Base-by-base conservation (phyloP, 257 asterid species). In the Solanum okadae region DNA sequence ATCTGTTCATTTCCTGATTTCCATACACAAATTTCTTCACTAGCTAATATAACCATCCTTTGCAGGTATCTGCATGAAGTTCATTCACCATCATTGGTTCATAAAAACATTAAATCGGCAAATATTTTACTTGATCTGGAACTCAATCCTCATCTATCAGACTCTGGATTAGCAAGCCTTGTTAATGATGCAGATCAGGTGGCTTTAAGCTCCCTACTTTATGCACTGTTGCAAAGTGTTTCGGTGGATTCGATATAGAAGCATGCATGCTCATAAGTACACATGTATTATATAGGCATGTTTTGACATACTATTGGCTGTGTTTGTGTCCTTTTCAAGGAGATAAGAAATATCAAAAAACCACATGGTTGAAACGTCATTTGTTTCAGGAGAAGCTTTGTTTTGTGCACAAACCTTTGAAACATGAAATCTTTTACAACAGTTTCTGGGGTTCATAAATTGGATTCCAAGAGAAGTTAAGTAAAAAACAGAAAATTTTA, bases 91-190 rank as follows among this genome's bases (percentile, higher is more conserved):
- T 96, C 98, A 4, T 93, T 93, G 86, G 90, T 96, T 91, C 99
- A 97, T 86, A 95, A 94, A 87, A 95, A 95, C 89, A 92, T 97
- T 90, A 97, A 95, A 90, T 95, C 99, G 2, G 95, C 98, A 52
- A 97, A 96, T 73, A 94, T 97, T 89, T 91, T 97, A 88, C 98
- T 96, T 13, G 99, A 96, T 88, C 49, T 37, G 89, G 99, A 97
- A 93, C 96, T 97, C 88, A 97, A 94, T 90, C 99, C 99, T 38
- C 98, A 95, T 90, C 99, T 97, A 91, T 95, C 99, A 22, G 99
- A 96, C 88, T 93, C 95, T 87, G 99, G 97, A 61, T 88, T 97
- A 79, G 98, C 98, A 23, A 92, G 91, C 93, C 97, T 97, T 77
- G 91, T 93, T 83, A 92, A 87, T 13, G 98, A 94, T 84, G 95